Evolutionary conservation across 2,329 filamentous ascomycete species (phyloP).

Genomic region (Epichloe typhina): DNA sequence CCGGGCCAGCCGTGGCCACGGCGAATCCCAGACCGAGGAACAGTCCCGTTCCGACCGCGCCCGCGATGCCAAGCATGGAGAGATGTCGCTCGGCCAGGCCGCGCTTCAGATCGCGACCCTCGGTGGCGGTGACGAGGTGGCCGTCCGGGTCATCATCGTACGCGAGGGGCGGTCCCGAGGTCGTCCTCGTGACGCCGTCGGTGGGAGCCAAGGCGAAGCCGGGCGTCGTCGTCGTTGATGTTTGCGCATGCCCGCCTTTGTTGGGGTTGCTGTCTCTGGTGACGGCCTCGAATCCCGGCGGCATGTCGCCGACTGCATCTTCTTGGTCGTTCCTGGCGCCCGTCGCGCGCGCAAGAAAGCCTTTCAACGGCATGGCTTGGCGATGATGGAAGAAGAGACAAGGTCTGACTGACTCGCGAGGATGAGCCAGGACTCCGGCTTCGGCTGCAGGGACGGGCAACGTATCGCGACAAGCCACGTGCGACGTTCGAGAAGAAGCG

Average conservation of each 20-base stretch:
- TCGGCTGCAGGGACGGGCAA: too few species aligned
- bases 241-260: neutral
- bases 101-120: conserved; percentile 35
- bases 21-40: conserved; percentile 45
- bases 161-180: neutral
- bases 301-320: too few species aligned
- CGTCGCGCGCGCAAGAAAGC: too few species aligned
- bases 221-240: neutral
- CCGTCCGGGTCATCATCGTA: conserved; percentile 15
- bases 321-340: too few species aligned
- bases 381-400: too few species aligned
- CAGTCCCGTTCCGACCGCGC: conserved; percentile 47
- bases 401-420: too few species aligned
- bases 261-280: neutral
- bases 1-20: conserved; percentile 35
- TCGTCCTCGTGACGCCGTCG: neutral
- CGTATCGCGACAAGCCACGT: too few species aligned
- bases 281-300: too few species aligned
- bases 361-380: too few species aligned
- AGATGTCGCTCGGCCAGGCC: conserved; percentile 31
- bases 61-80: conserved; percentile 49
- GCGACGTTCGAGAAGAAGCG: too few species aligned
- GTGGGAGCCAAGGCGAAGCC: neutral
- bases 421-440: too few species aligned
- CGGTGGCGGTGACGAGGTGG: conserved; percentile 33